These are phyloP conservation scores for Dendrobium chrysotoxum DNA, from an alignment of 106 monocot genomes.

Conservation along the genomic window DNA sequence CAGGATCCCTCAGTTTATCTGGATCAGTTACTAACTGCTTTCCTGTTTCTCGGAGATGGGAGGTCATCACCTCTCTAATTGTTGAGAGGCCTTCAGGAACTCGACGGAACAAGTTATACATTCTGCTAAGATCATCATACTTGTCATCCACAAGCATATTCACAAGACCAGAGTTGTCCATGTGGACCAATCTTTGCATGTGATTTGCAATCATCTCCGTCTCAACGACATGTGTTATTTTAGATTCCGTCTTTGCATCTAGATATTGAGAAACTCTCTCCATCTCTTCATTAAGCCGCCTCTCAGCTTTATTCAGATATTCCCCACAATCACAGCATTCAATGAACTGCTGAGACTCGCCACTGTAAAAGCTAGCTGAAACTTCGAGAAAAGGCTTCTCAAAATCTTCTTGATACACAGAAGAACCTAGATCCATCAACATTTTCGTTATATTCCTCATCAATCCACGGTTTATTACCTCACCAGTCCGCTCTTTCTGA, in stretches of 20 bases:
- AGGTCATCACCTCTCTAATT: constrained; percentile 79
- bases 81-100: constrained; percentile 75
- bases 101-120: constrained; percentile 79
- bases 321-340: constrained; percentile 85
- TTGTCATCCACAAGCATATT: constrained; percentile 89
- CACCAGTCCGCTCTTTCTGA: constrained; percentile 68
- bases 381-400: constrained; percentile 78
- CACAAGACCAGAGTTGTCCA: constrained; percentile 94
- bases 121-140: constrained; percentile 80
- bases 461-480: constrained; percentile 81
- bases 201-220: constrained; percentile 89
- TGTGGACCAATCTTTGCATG: constrained; percentile 92
- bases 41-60: constrained; percentile 77
- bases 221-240: constrained; percentile 87
- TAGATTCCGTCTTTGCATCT: constrained; percentile 47
- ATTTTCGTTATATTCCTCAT: constrained; percentile 87
- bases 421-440: constrained; percentile 77
- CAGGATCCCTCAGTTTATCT: constrained; percentile 81
- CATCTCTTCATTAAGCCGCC: constrained; percentile 85
- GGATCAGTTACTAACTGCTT: constrained; percentile 79
- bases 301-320: constrained; percentile 81
- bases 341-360: constrained; percentile 79
- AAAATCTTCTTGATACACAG: constrained; percentile 82
- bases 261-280: constrained; percentile 89
- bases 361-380: constrained; percentile 79